Evolutionary conservation across 1,284 basidiomycete species (phyloP), one percentile per base, ranked within the genome.

Genomic region (Irpex sp.): DNA sequence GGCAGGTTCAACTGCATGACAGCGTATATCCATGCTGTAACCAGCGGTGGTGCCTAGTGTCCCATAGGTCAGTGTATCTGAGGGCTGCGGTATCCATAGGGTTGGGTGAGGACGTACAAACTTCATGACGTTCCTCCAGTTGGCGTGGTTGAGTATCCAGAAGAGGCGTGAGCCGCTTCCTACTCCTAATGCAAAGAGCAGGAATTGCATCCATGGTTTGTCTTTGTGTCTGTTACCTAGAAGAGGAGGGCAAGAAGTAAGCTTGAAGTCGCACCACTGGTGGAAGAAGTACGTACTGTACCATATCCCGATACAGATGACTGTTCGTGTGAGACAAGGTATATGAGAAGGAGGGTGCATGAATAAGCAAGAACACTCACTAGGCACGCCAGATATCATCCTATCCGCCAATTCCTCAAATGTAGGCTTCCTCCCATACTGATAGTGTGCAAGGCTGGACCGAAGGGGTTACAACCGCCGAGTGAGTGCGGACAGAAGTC

Each of bases 21-120:
- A 1, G 83, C 80, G 68, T 89, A 93, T 9, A 92, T 78, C 91
- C 91, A 93, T 5, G 88, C 70, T 0, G 90, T 92, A 4, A 86
- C 86, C 52, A 92, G 75, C 19, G 92, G 88, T 19, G 91, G 90
- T 65, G 83, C 83, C 91, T 93, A 17, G 3, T n/a, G 9, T 4
- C 15, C 3, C 68, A 34, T 34, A 34, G 2, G 6, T 0, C 1
- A 34, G 6, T 34, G 31, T 34, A 26, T 26, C 26, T 26, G 26
- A 26, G 26, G 26, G 26, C 26, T 26, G 26, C 26, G 26, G 26
- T 26, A 26, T 26, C 1, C 26, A 26, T 26, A 3, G 26, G 26
- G 26, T 26, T 26, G 1, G 26, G 26, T 26, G 26, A 26, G 26
- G 26, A 71, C 77, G 59, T 65, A 90, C 91, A 82, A 93, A 90